Evolutionary conservation across 257 asterid genomes (phyloP).

Genomic region (Scutellaria galericulata): DNA sequence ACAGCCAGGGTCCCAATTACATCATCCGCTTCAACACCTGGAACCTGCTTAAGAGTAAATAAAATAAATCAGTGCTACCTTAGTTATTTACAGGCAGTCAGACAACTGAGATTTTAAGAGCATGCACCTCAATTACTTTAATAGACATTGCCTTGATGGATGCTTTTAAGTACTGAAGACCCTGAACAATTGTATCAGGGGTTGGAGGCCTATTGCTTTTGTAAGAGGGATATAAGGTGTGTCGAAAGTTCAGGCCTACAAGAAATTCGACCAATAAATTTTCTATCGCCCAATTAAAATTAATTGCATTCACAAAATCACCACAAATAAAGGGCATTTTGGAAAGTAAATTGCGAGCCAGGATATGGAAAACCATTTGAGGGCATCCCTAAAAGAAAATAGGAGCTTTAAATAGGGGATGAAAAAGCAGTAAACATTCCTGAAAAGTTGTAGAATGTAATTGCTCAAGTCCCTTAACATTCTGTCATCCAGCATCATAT

Average conservation of each 20-base stretch:
- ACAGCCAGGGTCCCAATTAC: conserved; percentile 95
- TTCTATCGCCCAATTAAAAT: conserved; percentile 22
- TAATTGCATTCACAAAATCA: background rate
- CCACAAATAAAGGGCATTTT: background rate
- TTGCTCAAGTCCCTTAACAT: background rate
- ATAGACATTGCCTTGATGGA: conserved; percentile 94
- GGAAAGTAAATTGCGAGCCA: conserved; percentile 1
- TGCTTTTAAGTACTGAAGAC: conserved; percentile 96
- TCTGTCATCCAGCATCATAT: background rate
- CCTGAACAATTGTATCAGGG: conserved; percentile 96
- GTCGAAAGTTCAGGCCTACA: conserved; percentile 92
- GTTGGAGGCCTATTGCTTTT: conserved; percentile 98
- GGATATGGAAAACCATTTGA: background rate
- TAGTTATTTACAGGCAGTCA: conserved; percentile 29
- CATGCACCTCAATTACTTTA: conserved; percentile 88
- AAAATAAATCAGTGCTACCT: conserved; percentile 29
- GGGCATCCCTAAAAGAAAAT: conserved; percentile 6
- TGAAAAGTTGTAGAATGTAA: background rate
- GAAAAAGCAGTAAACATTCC: conserved; percentile 6
- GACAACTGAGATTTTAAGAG: conserved; percentile 18
- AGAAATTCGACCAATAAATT: conserved; percentile 37
- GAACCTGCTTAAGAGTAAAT: conserved; percentile 68
- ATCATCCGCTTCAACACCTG: conserved; percentile 99
- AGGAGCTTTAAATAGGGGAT: background rate
- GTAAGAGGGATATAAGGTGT: conserved; percentile 86